Evolutionary conservation across 2,329 filamentous ascomycete genomes (phyloP), one percentile per base, ranked within the genome.

Genomic region (Pseudocercospora eumusae): DNA sequence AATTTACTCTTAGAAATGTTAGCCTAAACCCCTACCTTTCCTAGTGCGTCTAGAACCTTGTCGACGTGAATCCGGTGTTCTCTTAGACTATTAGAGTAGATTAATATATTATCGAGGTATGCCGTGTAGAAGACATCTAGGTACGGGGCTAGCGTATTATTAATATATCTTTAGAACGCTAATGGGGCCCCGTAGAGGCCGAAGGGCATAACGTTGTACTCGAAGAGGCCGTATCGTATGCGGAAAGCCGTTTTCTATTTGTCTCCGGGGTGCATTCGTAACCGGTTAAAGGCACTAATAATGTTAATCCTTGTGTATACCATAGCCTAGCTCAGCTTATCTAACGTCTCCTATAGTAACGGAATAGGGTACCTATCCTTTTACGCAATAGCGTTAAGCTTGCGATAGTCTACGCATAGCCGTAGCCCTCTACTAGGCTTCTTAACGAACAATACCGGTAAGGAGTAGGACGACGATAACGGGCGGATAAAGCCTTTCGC

Each of bases 81-180:
- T 18, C 59, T 25, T 42, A 23, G 61, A 40, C 45, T 42, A 64
- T 61, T 31, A 8, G 28, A 31, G 28, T 67, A 76, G 27, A 76
- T 72, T 6, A 75, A 53, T 31, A 75, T 75, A 67, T 76, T 60
- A 62, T 75, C 66, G 28, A 74, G 31, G 56, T 73, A 74, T 15
- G 65, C 67, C 25, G 69, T 56, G 64, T 62, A 71, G 49, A 64
- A 63, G 57, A 15, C 61, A 59, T 62, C 60, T 49, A 69, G 4
- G 28, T 64, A 36, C 0, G 53, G 45, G 23, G 1, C 28, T 42
- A 75, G 52, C 4, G 57, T 56, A 0, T 61, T 53, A 53, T 75
- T 69, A 65, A 73, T 70, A n/a, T n/a, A n/a, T n/a, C n/a, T n/a
- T n/a, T n/a, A n/a, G n/a, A n/a, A n/a, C n/a, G n/a, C n/a, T n/a